phyloP scores from a whole-genome alignment of 2,329 filamentous ascomycete species.

The Fusarium pseudograminearum region DNA sequence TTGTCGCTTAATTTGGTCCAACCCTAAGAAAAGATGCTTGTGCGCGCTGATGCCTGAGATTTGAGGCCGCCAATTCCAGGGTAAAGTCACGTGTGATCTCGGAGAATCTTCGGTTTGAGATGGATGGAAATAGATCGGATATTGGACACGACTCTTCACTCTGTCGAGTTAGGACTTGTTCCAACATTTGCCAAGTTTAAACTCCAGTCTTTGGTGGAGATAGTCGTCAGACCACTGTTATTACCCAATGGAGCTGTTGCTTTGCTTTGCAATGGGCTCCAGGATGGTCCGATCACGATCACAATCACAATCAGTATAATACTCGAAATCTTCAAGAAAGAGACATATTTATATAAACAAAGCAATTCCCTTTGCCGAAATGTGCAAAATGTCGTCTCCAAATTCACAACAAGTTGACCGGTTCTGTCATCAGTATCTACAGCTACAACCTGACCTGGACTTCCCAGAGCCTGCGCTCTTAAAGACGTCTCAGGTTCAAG shows the following conservation, averaged over 20 bases:
- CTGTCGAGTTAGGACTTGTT: conserved; percentile 15
- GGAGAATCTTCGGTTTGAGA: conserved; percentile 31
- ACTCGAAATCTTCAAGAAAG: conserved; percentile 2
- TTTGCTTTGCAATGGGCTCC: conserved; percentile 14
- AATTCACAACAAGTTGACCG: conserved; percentile 54
- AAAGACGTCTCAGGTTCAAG: conserved; percentile 71
- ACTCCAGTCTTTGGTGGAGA: conserved; percentile 43
- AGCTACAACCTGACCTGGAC: conserved; percentile 74
- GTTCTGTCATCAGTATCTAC: conserved; percentile 82
- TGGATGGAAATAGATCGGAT: conserved; percentile 3
- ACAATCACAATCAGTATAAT: conserved; percentile 6
- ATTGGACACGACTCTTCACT: conserved; percentile 10
- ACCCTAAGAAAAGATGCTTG: conserved; percentile 55
- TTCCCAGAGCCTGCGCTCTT: conserved; percentile 72
- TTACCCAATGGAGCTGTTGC: conserved; percentile 27
- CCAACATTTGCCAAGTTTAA: conserved; percentile 27
- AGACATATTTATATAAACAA: not conserved
- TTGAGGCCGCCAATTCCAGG: conserved; percentile 32
- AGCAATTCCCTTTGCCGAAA: not conserved
- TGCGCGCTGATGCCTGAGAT: conserved; percentile 31
- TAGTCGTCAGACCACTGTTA: conserved; percentile 27
- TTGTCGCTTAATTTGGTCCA: conserved; percentile 60
- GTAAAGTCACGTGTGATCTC: conserved; percentile 33
- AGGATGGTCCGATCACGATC: conserved; percentile 24
- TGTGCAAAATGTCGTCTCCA: conserved; percentile 30